A percentile compares a stretch with the other conserved stretches of the same genome.
These are phyloP conservation scores for Pulveroboletus ravenelii DNA, from an alignment of 768 basidiomycete genomes.

Conservation along the genomic window DNA sequence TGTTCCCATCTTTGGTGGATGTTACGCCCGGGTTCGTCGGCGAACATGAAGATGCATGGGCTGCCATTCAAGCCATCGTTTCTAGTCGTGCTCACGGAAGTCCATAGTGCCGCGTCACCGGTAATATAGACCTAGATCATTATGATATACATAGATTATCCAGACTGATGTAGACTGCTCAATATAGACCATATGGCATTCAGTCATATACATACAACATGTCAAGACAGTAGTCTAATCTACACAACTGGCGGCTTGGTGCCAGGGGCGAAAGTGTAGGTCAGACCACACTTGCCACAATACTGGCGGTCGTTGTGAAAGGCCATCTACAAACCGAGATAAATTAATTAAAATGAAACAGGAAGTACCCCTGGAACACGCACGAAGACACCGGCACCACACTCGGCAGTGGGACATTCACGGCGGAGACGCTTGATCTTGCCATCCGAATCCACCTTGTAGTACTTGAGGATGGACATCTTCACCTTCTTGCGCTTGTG, in stretches of 20 bases:
- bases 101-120: background rate
- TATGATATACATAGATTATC: background rate
- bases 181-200: slow-evolving; percentile 6
- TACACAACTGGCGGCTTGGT: slow-evolving; percentile 72
- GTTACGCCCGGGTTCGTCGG: slow-evolving; percentile 32
- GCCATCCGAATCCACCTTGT: slow-evolving; percentile 99
- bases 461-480: slow-evolving; percentile 99
- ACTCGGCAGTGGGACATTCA: slow-evolving; percentile 85
- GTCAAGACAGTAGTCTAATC: slow-evolving; percentile 14
- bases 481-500: slow-evolving; percentile 99
- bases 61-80: slow-evolving; percentile 9
- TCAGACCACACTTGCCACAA: slow-evolving; percentile 92
- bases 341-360: background rate
- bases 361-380: slow-evolving; percentile 24
- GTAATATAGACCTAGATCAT: slow-evolving; percentile 4
- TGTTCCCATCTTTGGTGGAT: slow-evolving; percentile 39
- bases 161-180: slow-evolving; percentile 3
- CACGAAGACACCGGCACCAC: slow-evolving; percentile 83
- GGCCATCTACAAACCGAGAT: slow-evolving; percentile 68
- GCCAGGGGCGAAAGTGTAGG: slow-evolving; percentile 79
- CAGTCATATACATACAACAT: slow-evolving; percentile 11
- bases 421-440: slow-evolving; percentile 99
- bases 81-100: background rate
- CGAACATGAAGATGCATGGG: slow-evolving; percentile 32
- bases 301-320: slow-evolving; percentile 98